Percentiles rank a stretch among this genome's conserved stretches.
Evolutionary conservation across 2,329 filamentous ascomycete species (phyloP).

Genomic region (Ophiostoma australiae): DNA sequence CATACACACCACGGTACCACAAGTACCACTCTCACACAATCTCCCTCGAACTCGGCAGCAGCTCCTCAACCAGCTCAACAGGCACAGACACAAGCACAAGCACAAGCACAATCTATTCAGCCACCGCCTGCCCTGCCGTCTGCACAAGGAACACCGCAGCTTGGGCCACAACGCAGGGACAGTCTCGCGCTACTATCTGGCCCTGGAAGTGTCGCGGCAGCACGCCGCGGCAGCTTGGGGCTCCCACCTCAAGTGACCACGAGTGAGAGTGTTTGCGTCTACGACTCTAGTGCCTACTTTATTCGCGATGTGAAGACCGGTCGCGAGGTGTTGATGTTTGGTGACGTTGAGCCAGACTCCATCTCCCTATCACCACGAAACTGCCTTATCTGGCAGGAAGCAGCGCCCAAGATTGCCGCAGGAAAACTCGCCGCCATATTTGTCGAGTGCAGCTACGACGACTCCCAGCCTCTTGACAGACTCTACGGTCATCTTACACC

Average conservation of each 20-base stretch:
- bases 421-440: slow-evolving; percentile 76
- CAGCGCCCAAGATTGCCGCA: slow-evolving; percentile 73
- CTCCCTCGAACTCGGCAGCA: not conserved
- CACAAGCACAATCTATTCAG: not conserved
- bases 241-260: slow-evolving; percentile 22
- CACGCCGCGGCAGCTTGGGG: slow-evolving; percentile 15
- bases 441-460: slow-evolving; percentile 92
- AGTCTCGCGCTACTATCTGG: slow-evolving; percentile 21
- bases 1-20: not conserved
- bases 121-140: not conserved
- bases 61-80: not conserved
- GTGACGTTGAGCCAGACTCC: slow-evolving; percentile 89
- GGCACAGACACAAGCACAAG: not conserved
- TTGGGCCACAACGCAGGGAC: slow-evolving; percentile 23
- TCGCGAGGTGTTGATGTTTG: slow-evolving; percentile 84
- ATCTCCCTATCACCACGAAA: slow-evolving; percentile 79
- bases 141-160: slow-evolving; percentile 13
- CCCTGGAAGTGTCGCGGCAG: slow-evolving; percentile 11
- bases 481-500: slow-evolving; percentile 89
- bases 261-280: slow-evolving; percentile 59
- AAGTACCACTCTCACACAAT: not conserved
- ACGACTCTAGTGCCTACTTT: slow-evolving; percentile 91
- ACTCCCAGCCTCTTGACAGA: slow-evolving; percentile 68
- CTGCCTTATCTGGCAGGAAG: slow-evolving; percentile 76
- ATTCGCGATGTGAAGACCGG: slow-evolving; percentile 68